Evolutionary conservation across 2,329 filamentous ascomycete species (phyloP), one percentile per base, ranked within the genome.

Genomic region (Grosmannia huntii): DNA sequence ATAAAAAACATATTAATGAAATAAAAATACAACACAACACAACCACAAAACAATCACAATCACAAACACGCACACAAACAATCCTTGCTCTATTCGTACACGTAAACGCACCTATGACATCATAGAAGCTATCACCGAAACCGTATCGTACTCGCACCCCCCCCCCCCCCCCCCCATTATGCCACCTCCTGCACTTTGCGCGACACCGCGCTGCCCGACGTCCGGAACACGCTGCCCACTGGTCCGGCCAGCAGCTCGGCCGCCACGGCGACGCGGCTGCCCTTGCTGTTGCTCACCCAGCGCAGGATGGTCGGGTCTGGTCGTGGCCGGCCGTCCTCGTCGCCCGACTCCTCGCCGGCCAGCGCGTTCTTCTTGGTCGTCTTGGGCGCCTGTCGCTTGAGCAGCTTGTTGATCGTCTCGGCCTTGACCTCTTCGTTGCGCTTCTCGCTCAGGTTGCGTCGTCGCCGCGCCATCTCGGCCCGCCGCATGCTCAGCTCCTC

Each of bases 371-470:
- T 75, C 63, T 80, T 85, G 59, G 60, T 65, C 21, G 82, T 82
- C 70, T 92, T 91, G 27, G 88, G 85, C 1, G 88, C 87, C 69
- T 91, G 89, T 68, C 91, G 90, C 71, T 90, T 90, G 56, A 94
- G 82, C 2, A 94, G 82, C 66, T 91, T 90, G 75, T 94, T 91
- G 79, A 94, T 92, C 0, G 89, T 94, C 75, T 92, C 89, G 81
- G 90, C 89, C 51, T 59, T 59, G 21, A 84, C 80, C 70, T 84
- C 81, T 61, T 84, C 81, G 61, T 80, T 83, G 54, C 81, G 78
- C 70, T 84, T 84, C 62, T 84, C 81, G 64, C 80, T 83, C n/a
- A 83, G 73, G 64, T 84, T 84, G 52, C 81, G 76, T 59, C 81
- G 73, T 52, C 81, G 75, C 28, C 81, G 78, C 3, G 81, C 81